A percentile compares a stretch with the other conserved stretches of the same genome.
These are phyloP conservation scores for Glycine tomentella DNA, from an alignment of 306 rosid species.

Conservation along the genomic window DNA sequence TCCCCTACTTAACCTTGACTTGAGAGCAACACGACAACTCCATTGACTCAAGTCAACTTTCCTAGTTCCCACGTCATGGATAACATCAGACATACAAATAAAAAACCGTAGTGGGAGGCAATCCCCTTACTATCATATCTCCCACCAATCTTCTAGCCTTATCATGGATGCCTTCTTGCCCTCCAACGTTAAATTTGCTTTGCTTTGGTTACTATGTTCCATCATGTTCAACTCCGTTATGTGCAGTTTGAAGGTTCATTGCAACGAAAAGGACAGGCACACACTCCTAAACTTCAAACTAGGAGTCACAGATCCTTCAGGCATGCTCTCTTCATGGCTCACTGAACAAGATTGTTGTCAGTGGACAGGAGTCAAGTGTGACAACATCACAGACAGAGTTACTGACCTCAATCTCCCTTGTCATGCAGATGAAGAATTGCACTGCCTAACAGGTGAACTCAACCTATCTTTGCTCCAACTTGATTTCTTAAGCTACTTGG, in stretches of 20 bases:
- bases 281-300: constrained; percentile 7
- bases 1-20: too few species aligned
- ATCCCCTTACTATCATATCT: too few species aligned
- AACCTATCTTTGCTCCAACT: too few species aligned
- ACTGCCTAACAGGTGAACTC: too few species aligned
- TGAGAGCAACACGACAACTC: too few species aligned
- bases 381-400: neutral
- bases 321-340: neutral
- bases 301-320: constrained; percentile 18
- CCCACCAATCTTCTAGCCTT: too few species aligned
- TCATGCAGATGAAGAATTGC: too few species aligned
- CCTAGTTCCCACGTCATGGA: too few species aligned
- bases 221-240: neutral
- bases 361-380: constrained; percentile 1
- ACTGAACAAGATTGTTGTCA: neutral
- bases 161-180: neutral
- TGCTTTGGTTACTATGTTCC: neutral
- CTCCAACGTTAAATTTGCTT: neutral
- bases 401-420: neutral
- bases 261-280: constrained; percentile 12
- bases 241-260: constrained; percentile 1
- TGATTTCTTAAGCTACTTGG: too few species aligned
- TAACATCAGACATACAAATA: too few species aligned
- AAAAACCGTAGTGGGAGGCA: too few species aligned
- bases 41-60: too few species aligned